Percentiles rank a stretch among this genome's conserved stretches.
These are phyloP conservation scores for Geotrichum aggregatum DNA, from an alignment of 1,139 yeast genomes.

Conservation along the genomic window DNA sequence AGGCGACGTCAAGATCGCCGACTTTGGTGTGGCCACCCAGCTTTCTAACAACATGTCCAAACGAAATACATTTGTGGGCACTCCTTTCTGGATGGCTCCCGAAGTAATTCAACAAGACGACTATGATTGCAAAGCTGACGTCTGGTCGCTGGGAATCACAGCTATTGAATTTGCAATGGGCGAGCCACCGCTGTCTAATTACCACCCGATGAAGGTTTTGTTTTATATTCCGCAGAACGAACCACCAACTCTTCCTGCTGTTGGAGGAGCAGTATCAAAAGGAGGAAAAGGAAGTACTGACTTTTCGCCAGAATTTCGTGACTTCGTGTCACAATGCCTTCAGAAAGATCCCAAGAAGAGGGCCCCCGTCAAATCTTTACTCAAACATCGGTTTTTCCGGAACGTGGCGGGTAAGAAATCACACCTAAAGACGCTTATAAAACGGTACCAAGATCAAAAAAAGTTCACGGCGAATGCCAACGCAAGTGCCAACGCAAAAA, in stretches of 20 bases:
- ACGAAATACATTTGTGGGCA: conserved; percentile 90
- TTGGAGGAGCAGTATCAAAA: too few relatives aligned
- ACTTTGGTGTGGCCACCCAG: conserved; percentile 94
- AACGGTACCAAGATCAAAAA: conserved; percentile 23
- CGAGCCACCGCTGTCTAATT: conserved; percentile 71
- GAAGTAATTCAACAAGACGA: conserved; percentile 88
- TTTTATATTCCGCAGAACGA: conserved; percentile 51
- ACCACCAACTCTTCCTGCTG: conserved; percentile 44
- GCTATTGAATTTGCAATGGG: conserved; percentile 80
- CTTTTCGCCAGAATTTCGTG: conserved; percentile 49
- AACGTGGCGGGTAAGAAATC: conserved; percentile 41
- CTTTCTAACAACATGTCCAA: conserved; percentile 71
- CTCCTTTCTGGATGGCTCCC: conserved; percentile 99
- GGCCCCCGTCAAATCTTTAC: conserved; percentile 55
- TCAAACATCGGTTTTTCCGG: conserved; percentile 57
- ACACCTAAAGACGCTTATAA: conserved; percentile 35
- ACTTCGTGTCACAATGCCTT: conserved; percentile 62
- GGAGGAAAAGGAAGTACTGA: conserved; percentile 33
- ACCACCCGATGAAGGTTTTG: conserved; percentile 78
- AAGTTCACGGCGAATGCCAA: conserved; percentile 21
- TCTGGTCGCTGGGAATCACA: conserved; percentile 94
- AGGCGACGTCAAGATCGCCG: conserved; percentile 86
- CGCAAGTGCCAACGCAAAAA: too few relatives aligned
- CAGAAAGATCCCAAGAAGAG: conserved; percentile 58
- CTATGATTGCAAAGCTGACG: conserved; percentile 83